Percentiles rank a stretch among this genome's conserved stretches.
These are phyloP conservation scores for Xerophyta viscosa DNA, from an alignment of 106 monocot species.

Conservation along the genomic window DNA sequence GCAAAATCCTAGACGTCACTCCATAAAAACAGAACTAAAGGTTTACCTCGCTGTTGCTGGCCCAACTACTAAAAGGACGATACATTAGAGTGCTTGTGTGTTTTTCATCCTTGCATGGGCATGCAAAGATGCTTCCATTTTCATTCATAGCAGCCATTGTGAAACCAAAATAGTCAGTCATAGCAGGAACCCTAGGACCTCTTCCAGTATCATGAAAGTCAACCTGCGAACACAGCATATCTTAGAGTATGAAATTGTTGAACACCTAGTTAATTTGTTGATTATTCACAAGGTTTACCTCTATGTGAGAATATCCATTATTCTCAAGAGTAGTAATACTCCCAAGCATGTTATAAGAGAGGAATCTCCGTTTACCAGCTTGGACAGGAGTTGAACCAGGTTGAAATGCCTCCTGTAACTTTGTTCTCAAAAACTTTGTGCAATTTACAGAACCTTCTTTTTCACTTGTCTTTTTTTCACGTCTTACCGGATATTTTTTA, in stretches of 20 bases:
- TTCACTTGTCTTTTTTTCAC: constrained; percentile 12
- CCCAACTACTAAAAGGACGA: constrained; percentile 98
- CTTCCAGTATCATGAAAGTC: constrained; percentile 99
- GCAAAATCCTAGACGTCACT: too few species aligned
- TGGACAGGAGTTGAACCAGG: constrained; percentile 79
- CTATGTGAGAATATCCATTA: constrained; percentile 85
- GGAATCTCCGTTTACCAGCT: constrained; percentile 65
- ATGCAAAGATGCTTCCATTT: constrained; percentile 87
- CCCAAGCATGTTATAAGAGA: constrained; percentile 86
- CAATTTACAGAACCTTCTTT: constrained; percentile 26
- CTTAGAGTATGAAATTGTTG: too few species aligned
- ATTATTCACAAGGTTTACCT: too few species aligned
- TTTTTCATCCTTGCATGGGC: constrained; percentile 86
- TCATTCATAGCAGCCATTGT: constrained; percentile 93
- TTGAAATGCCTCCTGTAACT: constrained; percentile 82
- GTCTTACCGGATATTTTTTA: constrained; percentile 30
- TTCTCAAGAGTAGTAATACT: constrained; percentile 89
- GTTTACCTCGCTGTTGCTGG: constrained; percentile 86
- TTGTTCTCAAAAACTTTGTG: constrained; percentile 13
- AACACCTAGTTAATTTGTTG: too few species aligned
- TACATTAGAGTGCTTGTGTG: constrained; percentile 95
- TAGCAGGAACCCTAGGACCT: constrained; percentile 93
- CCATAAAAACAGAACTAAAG: neutral
- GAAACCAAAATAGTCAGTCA: constrained; percentile 98
- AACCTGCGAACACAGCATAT: too few species aligned